Percentiles rank a stretch among this genome's conserved stretches.
These are phyloP conservation scores for Cucurbita moschata DNA, from an alignment of 306 rosid genomes.

Conservation along the genomic window DNA sequence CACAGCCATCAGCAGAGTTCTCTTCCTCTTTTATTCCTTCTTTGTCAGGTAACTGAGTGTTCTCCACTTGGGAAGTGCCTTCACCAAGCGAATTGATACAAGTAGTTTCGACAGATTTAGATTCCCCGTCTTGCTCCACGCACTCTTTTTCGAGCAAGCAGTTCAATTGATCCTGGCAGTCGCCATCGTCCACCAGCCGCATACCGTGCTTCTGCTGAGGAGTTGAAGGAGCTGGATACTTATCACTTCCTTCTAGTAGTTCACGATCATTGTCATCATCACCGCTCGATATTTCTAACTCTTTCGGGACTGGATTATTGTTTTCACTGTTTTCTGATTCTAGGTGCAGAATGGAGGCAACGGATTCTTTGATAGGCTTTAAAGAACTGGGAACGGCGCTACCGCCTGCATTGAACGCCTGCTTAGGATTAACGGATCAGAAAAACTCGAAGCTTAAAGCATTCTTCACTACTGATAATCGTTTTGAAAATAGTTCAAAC, in stretches of 20 bases:
- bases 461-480: not conserved
- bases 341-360: slow-evolving; percentile 36
- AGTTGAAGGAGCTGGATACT: slow-evolving; percentile 95
- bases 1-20: slow-evolving; percentile 29
- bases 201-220: slow-evolving; percentile 75
- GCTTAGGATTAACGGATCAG: slow-evolving; percentile 31
- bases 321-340: slow-evolving; percentile 24
- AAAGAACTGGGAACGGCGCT: slow-evolving; percentile 29
- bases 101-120: slow-evolving; percentile 71
- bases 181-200: slow-evolving; percentile 66
- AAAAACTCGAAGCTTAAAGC: slow-evolving; percentile 1
- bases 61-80: slow-evolving; percentile 20
- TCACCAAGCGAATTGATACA: slow-evolving; percentile 29
- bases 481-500: slow-evolving; percentile 1
- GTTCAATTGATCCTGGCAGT: slow-evolving; percentile 74
- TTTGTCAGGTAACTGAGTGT: slow-evolving; percentile 16
- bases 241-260: slow-evolving; percentile 49
- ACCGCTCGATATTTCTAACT: slow-evolving; percentile 21
- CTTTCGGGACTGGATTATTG: slow-evolving; percentile 17
- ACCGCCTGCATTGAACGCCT: slow-evolving; percentile 79
- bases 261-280: slow-evolving; percentile 32
- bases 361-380: slow-evolving; percentile 56
- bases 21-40: slow-evolving; percentile 39
- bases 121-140: slow-evolving; percentile 57
- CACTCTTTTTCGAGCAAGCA: slow-evolving; percentile 50